phyloP scores from a whole-genome alignment of 2,329 filamentous ascomycete species.

The Xylaria sp. region DNA sequence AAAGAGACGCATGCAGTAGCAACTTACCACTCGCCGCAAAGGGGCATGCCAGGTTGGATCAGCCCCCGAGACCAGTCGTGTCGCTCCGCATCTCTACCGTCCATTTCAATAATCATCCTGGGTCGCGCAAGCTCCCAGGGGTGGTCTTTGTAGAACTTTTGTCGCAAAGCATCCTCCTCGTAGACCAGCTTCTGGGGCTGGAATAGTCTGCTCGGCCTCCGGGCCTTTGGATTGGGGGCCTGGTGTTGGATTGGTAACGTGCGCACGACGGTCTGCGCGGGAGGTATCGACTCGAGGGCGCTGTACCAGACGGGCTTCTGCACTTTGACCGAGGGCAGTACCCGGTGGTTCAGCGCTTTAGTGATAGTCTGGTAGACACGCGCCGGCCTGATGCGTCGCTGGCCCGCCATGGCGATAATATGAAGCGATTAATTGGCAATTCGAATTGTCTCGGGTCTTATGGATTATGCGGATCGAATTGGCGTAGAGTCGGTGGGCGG shows the following conservation, averaged over 20 bases:
- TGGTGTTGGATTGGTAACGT: constrained; percentile 46
- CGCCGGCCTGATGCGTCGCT: constrained; percentile 35
- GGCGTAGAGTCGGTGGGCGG: not conserved
- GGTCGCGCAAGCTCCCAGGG: constrained; percentile 95
- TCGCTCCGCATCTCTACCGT: constrained; percentile 71
- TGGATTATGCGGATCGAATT: not conserved
- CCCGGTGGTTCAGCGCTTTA: constrained; percentile 34
- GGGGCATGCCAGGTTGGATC: constrained; percentile 65
- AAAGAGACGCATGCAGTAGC: not conserved
- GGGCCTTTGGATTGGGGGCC: constrained; percentile 40
- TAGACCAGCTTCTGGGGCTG: constrained; percentile 72
- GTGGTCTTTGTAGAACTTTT: constrained; percentile 84
- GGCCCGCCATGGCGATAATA: constrained; percentile 30
- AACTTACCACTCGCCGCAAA: constrained; percentile 78
- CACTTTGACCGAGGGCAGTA: constrained; percentile 27
- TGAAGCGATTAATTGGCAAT: not conserved
- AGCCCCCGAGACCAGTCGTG: constrained; percentile 75
- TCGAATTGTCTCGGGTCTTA: not conserved
- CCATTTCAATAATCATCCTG: constrained; percentile 74
- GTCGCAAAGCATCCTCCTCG: constrained; percentile 75
- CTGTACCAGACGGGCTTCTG: constrained; percentile 45
- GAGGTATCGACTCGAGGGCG: constrained; percentile 49
- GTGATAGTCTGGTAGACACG: constrained; percentile 42
- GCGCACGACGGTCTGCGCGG: constrained; percentile 53
- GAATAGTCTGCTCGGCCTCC: constrained; percentile 71